Evolutionary conservation across 2,329 filamentous ascomycete species (phyloP).

Genomic region (Emydomyces testavorans): DNA sequence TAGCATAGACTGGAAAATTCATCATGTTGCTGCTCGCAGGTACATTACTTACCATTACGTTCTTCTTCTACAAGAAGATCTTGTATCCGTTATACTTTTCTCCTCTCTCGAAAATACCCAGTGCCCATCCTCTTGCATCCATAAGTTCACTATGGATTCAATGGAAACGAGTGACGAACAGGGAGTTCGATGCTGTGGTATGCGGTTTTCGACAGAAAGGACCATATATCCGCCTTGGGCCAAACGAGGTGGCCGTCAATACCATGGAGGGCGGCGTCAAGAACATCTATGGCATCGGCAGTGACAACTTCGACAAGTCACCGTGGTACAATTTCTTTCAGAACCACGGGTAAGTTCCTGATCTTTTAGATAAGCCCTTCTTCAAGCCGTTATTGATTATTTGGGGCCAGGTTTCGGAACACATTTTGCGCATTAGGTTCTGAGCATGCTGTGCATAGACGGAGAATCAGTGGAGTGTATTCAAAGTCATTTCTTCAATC

Average conservation of each 20-base stretch:
- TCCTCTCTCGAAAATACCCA: conserved; percentile 10
- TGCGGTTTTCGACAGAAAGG: conserved; percentile 9
- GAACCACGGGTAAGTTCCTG: conserved; percentile 7
- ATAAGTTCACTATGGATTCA: conserved; percentile 12
- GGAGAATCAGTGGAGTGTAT: conserved; percentile 62
- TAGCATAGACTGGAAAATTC: neutral
- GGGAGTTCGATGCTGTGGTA: conserved; percentile 7
- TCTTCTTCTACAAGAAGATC: conserved; percentile 4
- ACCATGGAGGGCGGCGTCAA: conserved; percentile 9
- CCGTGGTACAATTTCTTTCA: conserved; percentile 36
- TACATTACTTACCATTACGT: neutral
- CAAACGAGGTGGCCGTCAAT: conserved; percentile 10
- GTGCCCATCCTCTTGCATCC: conserved; percentile 9
- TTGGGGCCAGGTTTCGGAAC: conserved; percentile 5
- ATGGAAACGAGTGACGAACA: conserved; percentile 11
- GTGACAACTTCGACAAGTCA: conserved; percentile 56
- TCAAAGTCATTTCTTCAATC: conserved; percentile 58
- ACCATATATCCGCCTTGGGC: conserved; percentile 12
- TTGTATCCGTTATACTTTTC: conserved; percentile 9
- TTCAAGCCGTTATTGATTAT: neutral
- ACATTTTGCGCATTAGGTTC: conserved; percentile 8
- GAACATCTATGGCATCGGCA: conserved; percentile 21
- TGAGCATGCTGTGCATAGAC: conserved; percentile 53
- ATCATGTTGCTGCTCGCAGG: conserved; percentile 5
- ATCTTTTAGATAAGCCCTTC: neutral